Evolutionary conservation across 148 eudicot genomes (phyloP).

Genomic region (Persicaria tinctoria): DNA sequence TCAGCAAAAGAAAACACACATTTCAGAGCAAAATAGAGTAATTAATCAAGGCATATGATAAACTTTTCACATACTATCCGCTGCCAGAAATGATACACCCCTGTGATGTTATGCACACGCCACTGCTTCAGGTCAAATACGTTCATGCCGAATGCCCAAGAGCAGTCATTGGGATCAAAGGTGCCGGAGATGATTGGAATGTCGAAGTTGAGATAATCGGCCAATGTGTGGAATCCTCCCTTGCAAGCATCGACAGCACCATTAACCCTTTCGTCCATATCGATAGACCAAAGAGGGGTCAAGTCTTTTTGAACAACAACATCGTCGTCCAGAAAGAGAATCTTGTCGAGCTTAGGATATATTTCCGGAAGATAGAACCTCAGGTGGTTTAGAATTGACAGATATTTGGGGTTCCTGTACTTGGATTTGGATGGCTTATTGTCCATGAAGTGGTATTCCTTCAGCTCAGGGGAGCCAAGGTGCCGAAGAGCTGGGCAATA

Average conservation of each 20-base stretch:
- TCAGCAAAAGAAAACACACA: no score
- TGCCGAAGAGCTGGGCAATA: conserved; percentile 23
- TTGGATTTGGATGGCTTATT: conserved; percentile 13
- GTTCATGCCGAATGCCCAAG: no score
- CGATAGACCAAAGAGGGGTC: conserved; percentile 17
- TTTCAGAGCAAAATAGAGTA: no score
- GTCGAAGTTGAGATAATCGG: conserved; percentile 16
- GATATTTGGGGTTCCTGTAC: conserved; percentile 25
- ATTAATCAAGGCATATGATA: no score
- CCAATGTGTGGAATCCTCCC: conserved; percentile 14
- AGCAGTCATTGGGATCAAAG: no score
- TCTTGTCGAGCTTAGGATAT: conserved; percentile 17
- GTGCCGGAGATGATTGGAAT: no score
- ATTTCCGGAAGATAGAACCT: conserved; percentile 18
- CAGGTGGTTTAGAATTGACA: conserved; percentile 17
- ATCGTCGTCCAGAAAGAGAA: conserved; percentile 18
- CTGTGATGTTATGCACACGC: no score
- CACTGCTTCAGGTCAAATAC: no score
- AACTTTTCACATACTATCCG: no score
- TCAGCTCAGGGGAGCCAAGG: conserved; percentile 19
- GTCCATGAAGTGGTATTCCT: conserved; percentile 18
- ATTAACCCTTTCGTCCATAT: conserved; percentile 18
- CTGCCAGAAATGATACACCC: no score
- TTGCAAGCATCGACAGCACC: conserved; percentile 18
- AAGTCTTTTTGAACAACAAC: conserved; percentile 18